Base-by-base conservation (phyloP, 2,329 filamentous ascomycete species). In the Didymella exigua region DNA sequence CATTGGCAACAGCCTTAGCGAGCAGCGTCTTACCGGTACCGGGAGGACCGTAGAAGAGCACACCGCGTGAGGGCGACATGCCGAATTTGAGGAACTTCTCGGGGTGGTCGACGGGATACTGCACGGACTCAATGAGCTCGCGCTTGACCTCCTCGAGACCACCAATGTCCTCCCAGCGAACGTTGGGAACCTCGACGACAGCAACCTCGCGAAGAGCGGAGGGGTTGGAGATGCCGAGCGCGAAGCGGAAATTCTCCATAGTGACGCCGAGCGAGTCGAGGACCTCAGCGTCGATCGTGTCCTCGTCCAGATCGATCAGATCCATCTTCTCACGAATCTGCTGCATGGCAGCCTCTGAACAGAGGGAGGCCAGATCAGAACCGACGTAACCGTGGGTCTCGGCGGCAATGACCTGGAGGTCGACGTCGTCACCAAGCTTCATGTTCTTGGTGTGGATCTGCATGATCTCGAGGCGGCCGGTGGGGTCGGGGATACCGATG, bases 271-370 rank as follows among this genome's bases (percentile, higher is more conserved):
- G 87, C 40, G 95, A 98, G 80, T 99, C 95, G 49, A 99, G 86
- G 47, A 99, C 95, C 81, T 99, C 95, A 26, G 95, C 95, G 70
- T 99, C 95, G 61, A 99, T 99, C 59, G 95, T 99, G 74, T 99
- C 95, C 81, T 99, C 95, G 63, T 99, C 95, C 29, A 99, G 85
- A 78, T 99, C 95, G 67, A 99, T 99, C 62, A 99, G 86, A 75
- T 99, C 95, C 95, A 99, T 99, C 89, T 99, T 99, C 81, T 99
- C 95, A 81, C 95, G 93, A 78, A 99, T 99, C 81, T 99, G 95
- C 79, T 99, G 95, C 95, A 99, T 99, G 62, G 95, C 95, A 75
- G 95, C 95, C 80, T 99, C 95, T 6, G 95, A 99, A 82, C 95
- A 99, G 58, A 99, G 91, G 26, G 95, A 96, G 56, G 95, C 95